Base-by-base conservation (phyloP, 176 grass and related monocot genomes). In the Eleusine coracana region DNA sequence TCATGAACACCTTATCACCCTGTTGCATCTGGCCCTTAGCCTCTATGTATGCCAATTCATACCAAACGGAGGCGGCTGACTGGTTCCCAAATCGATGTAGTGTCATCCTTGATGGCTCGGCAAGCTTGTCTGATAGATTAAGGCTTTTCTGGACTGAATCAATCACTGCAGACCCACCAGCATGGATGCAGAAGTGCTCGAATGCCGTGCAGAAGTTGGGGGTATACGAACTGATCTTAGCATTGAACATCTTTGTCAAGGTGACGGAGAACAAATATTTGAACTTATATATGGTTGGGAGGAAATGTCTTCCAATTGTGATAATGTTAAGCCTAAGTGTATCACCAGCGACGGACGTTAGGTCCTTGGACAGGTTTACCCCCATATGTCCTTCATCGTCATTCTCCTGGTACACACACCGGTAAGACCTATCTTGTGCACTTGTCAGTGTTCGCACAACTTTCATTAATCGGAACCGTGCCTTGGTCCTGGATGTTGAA, bases 321-420 rank as follows among this genome's bases (percentile, higher is more conserved):
- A 7, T 21, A 44, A 65, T 12, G 73, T 88, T 73, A 14, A 20
- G 23, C 25, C n/a, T 65, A 10, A 84, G 56, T 3, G 66, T 20
- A 14, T 79, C 67, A 2, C 51, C 74, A 36, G 65, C 86, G 15
- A 84, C 5, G 20, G 50, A 14, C 28, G 66, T 36, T 17, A 88
- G 86, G 20, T 84, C 74, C 40, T 75, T 66, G 2, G 68, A 75
- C 28, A 88, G 10, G 11, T 66, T 62, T 29, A 56, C 2, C 4
- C 86, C 86, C 14, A 31, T 70, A 68, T 51, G 63, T 16, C 86
- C 86, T 23, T 78, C 64, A 12, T 28, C 73, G 80, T 88, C 86
- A 66, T 88, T 80, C n/a, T 83, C 75, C 14, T 70, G 52, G 23
- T 29, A 70, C 51, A 61, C 86, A 5, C 29, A 84, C 3, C 13